Conservation (phyloP, 768 basidiomycete genomes). For the Leccinum rimulosum region DNA sequence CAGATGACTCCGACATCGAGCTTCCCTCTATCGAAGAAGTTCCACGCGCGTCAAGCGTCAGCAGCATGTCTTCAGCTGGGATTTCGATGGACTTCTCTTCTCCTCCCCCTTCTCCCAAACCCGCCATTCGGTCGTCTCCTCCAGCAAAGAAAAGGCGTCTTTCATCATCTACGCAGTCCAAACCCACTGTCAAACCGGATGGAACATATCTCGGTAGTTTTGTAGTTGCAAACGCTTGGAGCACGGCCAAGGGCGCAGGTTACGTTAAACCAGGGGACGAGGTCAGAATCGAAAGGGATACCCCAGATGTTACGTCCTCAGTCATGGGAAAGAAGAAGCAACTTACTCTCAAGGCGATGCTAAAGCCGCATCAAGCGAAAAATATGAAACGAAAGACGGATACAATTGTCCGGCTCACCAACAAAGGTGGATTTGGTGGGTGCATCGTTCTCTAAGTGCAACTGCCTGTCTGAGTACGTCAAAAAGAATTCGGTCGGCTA, state of each 20-base stretch:
- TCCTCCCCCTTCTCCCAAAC: constrained; percentile 22
- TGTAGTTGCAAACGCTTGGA: constrained; percentile 73
- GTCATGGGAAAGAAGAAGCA: constrained; percentile 54
- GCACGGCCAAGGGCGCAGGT: constrained; percentile 69
- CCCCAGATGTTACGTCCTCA: constrained; percentile 28
- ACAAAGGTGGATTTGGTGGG: constrained; percentile 63
- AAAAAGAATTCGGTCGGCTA: constrained; percentile 74
- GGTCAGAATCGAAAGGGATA: constrained; percentile 57
- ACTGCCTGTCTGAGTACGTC: not conserved
- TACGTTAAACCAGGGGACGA: constrained; percentile 67
- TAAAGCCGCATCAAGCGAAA: constrained; percentile 54
- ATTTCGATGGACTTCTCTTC: constrained; percentile 25
- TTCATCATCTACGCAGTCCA: constrained; percentile 26
- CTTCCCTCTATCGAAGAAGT: constrained; percentile 31
- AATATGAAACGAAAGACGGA: constrained; percentile 51
- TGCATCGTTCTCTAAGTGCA: not conserved
- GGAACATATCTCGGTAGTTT: constrained; percentile 63
- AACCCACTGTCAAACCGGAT: constrained; percentile 19
- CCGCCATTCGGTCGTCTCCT: constrained; percentile 20
- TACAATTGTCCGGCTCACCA: constrained; percentile 65
- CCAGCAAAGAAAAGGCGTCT: constrained; percentile 56
- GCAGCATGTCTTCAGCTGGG: constrained; percentile 34
- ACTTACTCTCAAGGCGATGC: constrained; percentile 61
- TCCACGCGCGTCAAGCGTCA: constrained; percentile 41
- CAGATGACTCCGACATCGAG: constrained; percentile 34